Base-by-base conservation (phyloP, 371 early-diverging fungal species). In the Lichtheimia hyalospora region DNA sequence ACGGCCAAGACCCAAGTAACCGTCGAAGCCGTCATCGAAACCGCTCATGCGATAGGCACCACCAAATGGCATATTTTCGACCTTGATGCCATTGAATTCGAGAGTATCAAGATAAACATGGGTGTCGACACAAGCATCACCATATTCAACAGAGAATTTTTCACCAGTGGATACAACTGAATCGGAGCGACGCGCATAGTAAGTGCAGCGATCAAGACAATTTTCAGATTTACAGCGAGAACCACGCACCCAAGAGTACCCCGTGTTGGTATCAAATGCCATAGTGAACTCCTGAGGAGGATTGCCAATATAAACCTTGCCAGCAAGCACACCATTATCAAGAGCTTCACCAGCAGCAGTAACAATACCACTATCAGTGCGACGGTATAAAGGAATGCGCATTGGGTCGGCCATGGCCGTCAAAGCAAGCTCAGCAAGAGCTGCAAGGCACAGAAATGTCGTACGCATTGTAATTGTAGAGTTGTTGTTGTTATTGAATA, bases 231-330 rank as follows among this genome's bases (percentile, higher is more conserved):
- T 74, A 65, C 80, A 79, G 69, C 66, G 70, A 46, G 72, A 72
- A 44, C 80, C 80, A 58, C 80, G 80, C 54, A 79, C 71, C 80
- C 80, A 79, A 51, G 76, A 74, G 67, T 67, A 79, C 44, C 80
- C 80, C 27, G 68, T 71, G 49, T 74, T 72, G 61, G 80, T 79
- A 66, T 79, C 80, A 60, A 79, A 79, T 46, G 74, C 80, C 57
- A 79, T 58, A 49, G 63, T 66, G 51, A 79, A 79, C 44, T 79
- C 73, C 64, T 79, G 80, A 49, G 79, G 70, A 48, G 79, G 75
- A 16, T 52, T 69, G 59, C 80, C 80, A 46, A 79, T 67, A 27
- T 70, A 60, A 20, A 79, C 70, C 60, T 66, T 75, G 57, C 80
- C 80, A 60, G 76, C 74, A 54, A 79, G 74, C 52, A 79, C 77